Conservation (phyloP, 805 yeast genomes). For the Yarrowia divulgata region DNA sequence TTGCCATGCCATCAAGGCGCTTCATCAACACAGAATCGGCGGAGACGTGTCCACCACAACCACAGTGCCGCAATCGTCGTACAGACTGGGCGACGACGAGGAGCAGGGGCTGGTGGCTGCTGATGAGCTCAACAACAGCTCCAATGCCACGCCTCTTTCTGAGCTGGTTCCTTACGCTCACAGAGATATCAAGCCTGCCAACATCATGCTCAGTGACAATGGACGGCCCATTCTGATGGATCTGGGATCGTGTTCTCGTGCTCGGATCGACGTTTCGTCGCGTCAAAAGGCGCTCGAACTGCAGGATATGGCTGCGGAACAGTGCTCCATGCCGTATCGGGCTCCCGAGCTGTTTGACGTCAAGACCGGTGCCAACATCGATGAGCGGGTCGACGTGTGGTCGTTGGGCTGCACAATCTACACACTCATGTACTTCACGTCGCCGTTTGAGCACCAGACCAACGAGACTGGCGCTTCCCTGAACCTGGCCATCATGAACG, state of each 20-base stretch:
- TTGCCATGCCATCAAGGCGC: conserved; percentile 73
- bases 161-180: conserved; percentile 79
- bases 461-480: conserved; percentile 82
- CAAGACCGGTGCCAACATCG: conserved; percentile 66
- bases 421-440: conserved; percentile 74
- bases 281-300: conserved; percentile 76
- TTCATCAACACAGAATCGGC: conserved; percentile 61
- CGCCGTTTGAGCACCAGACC: conserved; percentile 90
- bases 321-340: conserved; percentile 83
- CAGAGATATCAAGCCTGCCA: conserved; percentile 88
- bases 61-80: conserved; percentile 7
- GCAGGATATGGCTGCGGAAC: conserved; percentile 83
- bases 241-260: conserved; percentile 78
- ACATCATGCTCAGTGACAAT: conserved; percentile 77
- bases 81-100: conserved; percentile 41
- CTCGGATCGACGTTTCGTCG: conserved; percentile 60
- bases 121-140: conserved; percentile 48
- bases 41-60: conserved; percentile 19
- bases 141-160: conserved; percentile 58
- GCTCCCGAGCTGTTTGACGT: conserved; percentile 92
- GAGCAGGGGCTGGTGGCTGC: conserved; percentile 47
- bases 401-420: conserved; percentile 86
- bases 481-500: conserved; percentile 74
- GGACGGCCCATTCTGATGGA: conserved; percentile 83
- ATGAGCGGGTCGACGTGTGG: conserved; percentile 88